Evolutionary conservation across 345 rosid genomes (phyloP).

Genomic region (Clarkia xantiana): DNA sequence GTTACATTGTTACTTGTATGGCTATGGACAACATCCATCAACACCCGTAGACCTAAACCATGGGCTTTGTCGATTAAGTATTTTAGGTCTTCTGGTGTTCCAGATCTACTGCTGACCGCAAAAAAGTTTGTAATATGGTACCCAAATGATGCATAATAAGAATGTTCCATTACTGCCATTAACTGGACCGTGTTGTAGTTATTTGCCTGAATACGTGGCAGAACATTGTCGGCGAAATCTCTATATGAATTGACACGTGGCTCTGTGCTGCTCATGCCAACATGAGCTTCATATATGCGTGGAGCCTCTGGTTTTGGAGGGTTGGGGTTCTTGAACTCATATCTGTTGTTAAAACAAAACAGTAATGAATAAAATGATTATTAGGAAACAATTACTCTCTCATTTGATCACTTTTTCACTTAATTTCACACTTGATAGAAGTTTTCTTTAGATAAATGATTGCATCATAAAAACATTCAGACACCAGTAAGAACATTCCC

Average conservation of each 20-base stretch:
- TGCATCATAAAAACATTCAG: too few relatives aligned
- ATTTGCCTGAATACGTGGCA: conserved; percentile 57
- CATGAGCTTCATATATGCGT: conserved; percentile 72
- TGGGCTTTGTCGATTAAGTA: conserved; percentile 76
- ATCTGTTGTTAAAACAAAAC: conserved; percentile 22
- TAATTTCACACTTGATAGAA: too few relatives aligned
- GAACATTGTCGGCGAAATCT: conserved; percentile 62
- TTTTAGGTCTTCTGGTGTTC: conserved; percentile 73
- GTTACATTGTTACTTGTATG: conserved; percentile 65
- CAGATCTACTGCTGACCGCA: conserved; percentile 66
- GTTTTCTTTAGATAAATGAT: too few relatives aligned
- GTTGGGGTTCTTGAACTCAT: conserved; percentile 39
- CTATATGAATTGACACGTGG: conserved; percentile 50
- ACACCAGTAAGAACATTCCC: too few relatives aligned
- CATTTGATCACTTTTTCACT: too few relatives aligned
- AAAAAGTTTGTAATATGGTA: conserved; percentile 70
- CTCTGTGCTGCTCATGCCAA: conserved; percentile 78
- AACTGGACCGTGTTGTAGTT: conserved; percentile 62
- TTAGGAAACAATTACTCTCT: too few relatives aligned
- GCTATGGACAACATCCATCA: conserved; percentile 69
- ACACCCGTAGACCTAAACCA: conserved; percentile 49
- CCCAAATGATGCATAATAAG: conserved; percentile 74
- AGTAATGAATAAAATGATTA: too few relatives aligned
- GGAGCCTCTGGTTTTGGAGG: conserved; percentile 59
- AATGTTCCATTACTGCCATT: conserved; percentile 81